Evolutionary conservation across 306 rosid species (phyloP), one percentile per base, ranked within the genome.

Genomic region (Albizia julibrissin): DNA sequence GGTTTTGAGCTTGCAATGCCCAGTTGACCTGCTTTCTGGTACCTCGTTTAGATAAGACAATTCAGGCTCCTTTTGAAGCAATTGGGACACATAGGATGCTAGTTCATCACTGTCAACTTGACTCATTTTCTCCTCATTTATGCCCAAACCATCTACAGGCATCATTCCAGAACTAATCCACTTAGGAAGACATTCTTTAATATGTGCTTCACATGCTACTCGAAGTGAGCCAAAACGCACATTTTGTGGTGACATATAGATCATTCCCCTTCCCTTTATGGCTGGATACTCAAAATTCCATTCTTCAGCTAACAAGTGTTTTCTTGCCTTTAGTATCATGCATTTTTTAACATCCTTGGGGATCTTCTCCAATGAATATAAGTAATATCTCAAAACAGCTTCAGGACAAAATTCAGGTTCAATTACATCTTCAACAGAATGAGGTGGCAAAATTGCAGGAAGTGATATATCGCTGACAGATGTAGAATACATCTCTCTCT

Each of bases 231-330:
- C 0, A 69, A 81, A 85, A 33, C 19, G 61, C 66, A 1, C 37
- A 46, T 87, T 78, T 70, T 44, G 64, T 59, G 97, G 91, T 46
- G 93, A 88, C 43, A 8, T 81, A 87, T 85, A 94, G 79, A 29
- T 15, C 65, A 82, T 46, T 14, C 83, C 85, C 72, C 39, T 77
- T 84, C 74, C 88, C 52, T 5, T 74, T 27, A 84, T 79, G 73
- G 59, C 39, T 79, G 74, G 84, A 81, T 62, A 59, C 76, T 27
- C 79, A 47, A 83, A 46, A 10, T 2, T 40, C 95, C 95, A 91
- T 52, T 92, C 93, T 77, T 47, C 84, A 64, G 90, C 79, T 70
- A 58, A 80, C 29, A 91, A 85, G 82, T 91, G 89, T 21, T 62
- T 79, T 79, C 72, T 88, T 81, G 88, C 92, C 74, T 91, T 85